Base-by-base conservation (phyloP, 106 monocot species). In the Dioscorea alata region DNA sequence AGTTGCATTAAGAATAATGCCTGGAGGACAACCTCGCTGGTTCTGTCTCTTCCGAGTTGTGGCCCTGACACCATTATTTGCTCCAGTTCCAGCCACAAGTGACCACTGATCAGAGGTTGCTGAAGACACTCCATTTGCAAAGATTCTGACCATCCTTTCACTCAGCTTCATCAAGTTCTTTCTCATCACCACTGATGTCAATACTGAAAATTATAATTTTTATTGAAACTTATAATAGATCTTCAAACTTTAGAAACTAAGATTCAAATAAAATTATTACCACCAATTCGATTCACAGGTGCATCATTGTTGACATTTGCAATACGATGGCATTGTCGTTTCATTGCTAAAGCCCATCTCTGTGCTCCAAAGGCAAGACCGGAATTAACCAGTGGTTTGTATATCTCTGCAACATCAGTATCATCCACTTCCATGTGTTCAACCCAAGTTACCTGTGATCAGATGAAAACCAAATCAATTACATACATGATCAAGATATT, bases 371-470 rank as follows among this genome's bases (percentile, higher is more conserved):
- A 90, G 14, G 90, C 97, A 0, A 92, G 54, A 59, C 97, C 89
- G 0, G 92, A 99, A 68, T 83, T 85, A 9, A 99, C 87, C n/a
- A 99, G 49, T 1, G 79, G 73, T 65, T 76, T 82, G 83, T 92
- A 99, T 51, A 99, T 88, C 31, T 76, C 75, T 54, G 92, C 92
- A 54, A 92, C 92, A 6, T 84, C 69, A 33, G 78, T 52, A 49
- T 97, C 97, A 59, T 97, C 92, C 0, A 80, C 87, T 42, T 97
- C 97, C 20, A 85, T 87, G 50, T 97, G 97, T 62, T 97, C 97
- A 14, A 97, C 89, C 97, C 97, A 97, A 19, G 65, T 92, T 13
- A 96, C 96, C 89, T 90, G 42, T 42, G 42, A 42, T 42, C 4
- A 68, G 4, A 31, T 64, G 49, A 22, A 65, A 42, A 10, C 42